Evolutionary conservation across 768 basidiomycete species (phyloP), one percentile per base, ranked within the genome.

Genomic region (Rhodotorula kratochvilovae): DNA sequence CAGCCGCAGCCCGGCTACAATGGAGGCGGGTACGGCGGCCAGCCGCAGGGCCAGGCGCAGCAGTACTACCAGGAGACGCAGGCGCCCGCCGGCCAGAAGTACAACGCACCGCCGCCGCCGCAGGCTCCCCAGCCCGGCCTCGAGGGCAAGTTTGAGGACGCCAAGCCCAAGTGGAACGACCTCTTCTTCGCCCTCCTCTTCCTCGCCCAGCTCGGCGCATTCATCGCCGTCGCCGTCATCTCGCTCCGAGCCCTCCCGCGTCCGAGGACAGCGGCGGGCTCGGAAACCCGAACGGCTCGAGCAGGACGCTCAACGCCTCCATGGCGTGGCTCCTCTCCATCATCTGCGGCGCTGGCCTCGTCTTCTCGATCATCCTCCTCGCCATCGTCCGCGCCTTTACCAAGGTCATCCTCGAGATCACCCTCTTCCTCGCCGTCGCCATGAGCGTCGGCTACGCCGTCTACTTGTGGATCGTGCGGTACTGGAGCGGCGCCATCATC

Each of bases 401-500:
- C 25, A 70, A 67, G 43, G 31, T 70, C 46, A 77, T 79, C 61
- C 69, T 79, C 61, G 78, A 79, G 59, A 57, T 75, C 62, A 48
- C 57, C 3, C 62, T 75, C 29, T 8, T 62, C 27, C 63, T 72
- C 21, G 46, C 57, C 7, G 68, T 76, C 36, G 6, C 48, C 17
- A 42, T 68, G n/a, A 53, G 54, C 5, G 50, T 70, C 27, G 74
- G 64, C 2, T 72, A 73, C 31, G 75, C 78, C 27, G 58, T 76
- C 27, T 77, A 77, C 66, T 61, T 76, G 10, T 77, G 76, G 76
- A 48, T 63, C 29, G 23, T n/a, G 33, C 8, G 17, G 19, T 58
- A 43, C 53, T 78, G 70, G 67, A 55, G 46, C 0, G 76, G 76
- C 35, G 78, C 78, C 15, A 77, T 78, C 72, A 77, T 79, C 68